Base-by-base conservation (phyloP, 106 monocot species). In the Dendrobium catenatum region DNA sequence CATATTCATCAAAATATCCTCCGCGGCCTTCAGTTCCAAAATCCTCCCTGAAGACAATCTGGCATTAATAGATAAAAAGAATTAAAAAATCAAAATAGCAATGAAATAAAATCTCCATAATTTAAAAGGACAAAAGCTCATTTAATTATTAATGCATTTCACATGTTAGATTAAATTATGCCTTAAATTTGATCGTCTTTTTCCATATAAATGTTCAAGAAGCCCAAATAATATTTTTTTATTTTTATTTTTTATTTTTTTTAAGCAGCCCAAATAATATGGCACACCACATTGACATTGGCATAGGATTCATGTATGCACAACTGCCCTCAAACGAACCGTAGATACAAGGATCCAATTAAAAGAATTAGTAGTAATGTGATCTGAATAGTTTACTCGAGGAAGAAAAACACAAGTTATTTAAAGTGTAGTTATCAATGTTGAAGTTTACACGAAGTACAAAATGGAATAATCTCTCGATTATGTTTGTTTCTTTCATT, bases 1-100 rank as follows among this genome's bases (percentile, higher is more conserved):
- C 98, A 88, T 98, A 98, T 88, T 95, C 89, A 80, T 98, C 95
- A 87, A 98, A 98, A 85, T 98, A 98, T 74, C 98, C 98, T 68
- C 98, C 98, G 59, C 98, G 98, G 6, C 98, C 98, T 76, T 98
- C 94, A 80, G 98, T 98, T 79, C 98, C 98, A 85, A 98, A 98
- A 85, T 98, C 88, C 83, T 98, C 98, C 54, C 98, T 87, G 73
- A 98, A 98, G 46, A 98, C 98, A 88, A 98, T 98, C 98, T 98
- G 87, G n/a, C 4, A 74, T 70, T 42, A 72, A 80, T 73, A 79
- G 31, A 73, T 76, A 76, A 48, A 47, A 47, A 18, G 13, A 51
- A 76, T 64, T 6, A 40, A 76, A 51, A 56, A 76, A 76, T 27
- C 4, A 59, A 76, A 75, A 54, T 81, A 74, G 27, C 22, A 48